These are phyloP conservation scores for Penicillium lividum DNA, from an alignment of 495 filamentous ascomycete species.

Conservation along the genomic window DNA sequence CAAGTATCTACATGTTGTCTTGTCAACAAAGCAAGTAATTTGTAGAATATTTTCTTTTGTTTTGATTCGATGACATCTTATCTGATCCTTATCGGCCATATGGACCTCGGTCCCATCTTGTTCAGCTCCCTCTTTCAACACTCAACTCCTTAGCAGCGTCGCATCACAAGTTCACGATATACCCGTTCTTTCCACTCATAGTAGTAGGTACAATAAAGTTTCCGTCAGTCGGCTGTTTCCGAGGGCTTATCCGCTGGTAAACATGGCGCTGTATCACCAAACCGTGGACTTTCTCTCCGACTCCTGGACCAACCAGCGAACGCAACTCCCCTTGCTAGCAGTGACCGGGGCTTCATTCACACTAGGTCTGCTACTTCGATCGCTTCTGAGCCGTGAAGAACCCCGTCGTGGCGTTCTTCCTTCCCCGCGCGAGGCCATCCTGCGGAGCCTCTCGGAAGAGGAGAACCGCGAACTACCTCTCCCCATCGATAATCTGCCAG, in stretches of 20 bases:
- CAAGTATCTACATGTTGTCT: not conserved
- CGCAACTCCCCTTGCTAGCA: conserved; percentile 44
- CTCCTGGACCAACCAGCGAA: conserved; percentile 39
- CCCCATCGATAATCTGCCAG: conserved; percentile 73
- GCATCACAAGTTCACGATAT: not conserved
- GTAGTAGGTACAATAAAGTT: not conserved
- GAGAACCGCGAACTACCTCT: conserved; percentile 61
- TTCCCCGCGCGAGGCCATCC: conserved; percentile 49
- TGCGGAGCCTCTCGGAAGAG: conserved; percentile 46
- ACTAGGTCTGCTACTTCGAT: conserved; percentile 41
- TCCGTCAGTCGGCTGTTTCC: not conserved
- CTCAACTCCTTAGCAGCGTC: not conserved
- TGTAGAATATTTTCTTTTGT: not conserved
- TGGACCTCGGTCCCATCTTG: not conserved
- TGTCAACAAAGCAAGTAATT: not conserved
- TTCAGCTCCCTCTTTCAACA: not conserved
- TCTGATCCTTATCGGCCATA: conserved; percentile 2
- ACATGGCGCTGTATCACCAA: conserved; percentile 42
- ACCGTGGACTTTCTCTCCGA: conserved; percentile 42
- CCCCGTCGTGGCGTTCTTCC: conserved; percentile 30
- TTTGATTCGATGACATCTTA: not conserved
- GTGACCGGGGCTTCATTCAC: conserved; percentile 44
- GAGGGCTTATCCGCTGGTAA: conserved; percentile 14
- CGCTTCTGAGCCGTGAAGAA: conserved; percentile 27
- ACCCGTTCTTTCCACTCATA: not conserved